Conservation (phyloP, 2,329 filamentous ascomycete genomes). For the Colletotrichum paranaense region DNA sequence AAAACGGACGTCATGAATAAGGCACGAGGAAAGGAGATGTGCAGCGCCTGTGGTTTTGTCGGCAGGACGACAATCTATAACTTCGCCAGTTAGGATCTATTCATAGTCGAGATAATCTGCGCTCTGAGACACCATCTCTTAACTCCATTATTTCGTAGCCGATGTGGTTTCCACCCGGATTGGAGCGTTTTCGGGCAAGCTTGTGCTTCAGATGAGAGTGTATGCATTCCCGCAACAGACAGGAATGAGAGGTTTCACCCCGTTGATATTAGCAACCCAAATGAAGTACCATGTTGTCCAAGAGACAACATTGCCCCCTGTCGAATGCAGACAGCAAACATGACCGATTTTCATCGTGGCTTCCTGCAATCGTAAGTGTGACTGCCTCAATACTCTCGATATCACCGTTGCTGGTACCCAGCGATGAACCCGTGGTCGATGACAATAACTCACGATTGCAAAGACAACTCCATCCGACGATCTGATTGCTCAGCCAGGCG, state of each 20-base stretch:
- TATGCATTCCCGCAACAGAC: not conserved
- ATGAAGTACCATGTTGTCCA: not conserved
- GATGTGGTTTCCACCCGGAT: not conserved
- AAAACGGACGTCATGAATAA: not conserved
- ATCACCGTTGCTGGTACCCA: too few relatives aligned
- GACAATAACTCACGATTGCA: not conserved
- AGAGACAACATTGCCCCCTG: not conserved
- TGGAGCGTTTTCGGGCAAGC: not conserved
- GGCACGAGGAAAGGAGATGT: not conserved
- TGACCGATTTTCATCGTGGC: not conserved
- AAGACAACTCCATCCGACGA: not conserved
- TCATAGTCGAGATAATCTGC: not conserved
- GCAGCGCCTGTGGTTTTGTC: not conserved
- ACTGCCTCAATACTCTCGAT: not conserved
- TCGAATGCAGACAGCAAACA: not conserved
- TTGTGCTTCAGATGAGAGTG: not conserved
- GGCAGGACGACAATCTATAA: too few relatives aligned
- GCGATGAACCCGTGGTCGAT: not conserved
- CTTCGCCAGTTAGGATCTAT: not conserved
- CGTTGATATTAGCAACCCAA: not conserved
- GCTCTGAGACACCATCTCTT: not conserved
- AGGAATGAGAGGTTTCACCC: not conserved
- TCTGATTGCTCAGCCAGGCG: not conserved
- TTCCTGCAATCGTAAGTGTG: not conserved
- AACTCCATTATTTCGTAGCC: not conserved